Conservation (phyloP, 495 filamentous ascomycete genomes). For the Evernia prunastri region DNA sequence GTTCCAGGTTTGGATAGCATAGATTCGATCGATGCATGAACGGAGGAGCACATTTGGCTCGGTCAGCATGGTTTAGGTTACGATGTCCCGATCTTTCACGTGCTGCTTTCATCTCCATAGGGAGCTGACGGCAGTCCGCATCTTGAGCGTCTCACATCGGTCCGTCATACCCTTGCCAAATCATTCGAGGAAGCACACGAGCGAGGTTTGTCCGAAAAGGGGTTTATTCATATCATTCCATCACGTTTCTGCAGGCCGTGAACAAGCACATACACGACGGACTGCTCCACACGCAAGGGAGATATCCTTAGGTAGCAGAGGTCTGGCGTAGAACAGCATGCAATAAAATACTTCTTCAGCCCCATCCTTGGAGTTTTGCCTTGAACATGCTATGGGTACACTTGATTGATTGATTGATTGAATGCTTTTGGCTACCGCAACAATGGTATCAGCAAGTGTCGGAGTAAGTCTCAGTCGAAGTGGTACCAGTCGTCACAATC, state of each 20-base stretch:
- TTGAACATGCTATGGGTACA: not conserved
- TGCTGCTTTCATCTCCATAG: not conserved
- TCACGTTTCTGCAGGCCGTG: not conserved
- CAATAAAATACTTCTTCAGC: not conserved
- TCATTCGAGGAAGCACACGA: not conserved
- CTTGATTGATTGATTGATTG: too few relatives aligned
- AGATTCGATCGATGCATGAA: not conserved
- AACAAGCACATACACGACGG: not conserved
- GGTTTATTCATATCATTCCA: too few relatives aligned
- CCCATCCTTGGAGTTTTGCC: not conserved
- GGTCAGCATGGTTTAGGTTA: not conserved
- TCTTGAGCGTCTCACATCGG: not conserved
- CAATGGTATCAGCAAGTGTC: not conserved
- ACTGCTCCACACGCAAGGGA: not conserved
- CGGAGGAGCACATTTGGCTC: too few relatives aligned
- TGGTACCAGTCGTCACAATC: not conserved
- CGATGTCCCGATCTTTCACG: not conserved
- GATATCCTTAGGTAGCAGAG: not conserved
- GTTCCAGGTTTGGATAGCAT: not conserved
- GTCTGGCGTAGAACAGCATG: not conserved
- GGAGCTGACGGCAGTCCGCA: not conserved
- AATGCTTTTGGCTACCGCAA: not conserved
- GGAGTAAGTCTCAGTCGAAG: not conserved
- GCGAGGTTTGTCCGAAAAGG: not conserved
- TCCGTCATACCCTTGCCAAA: not conserved